Evolutionary conservation across 2,329 filamentous ascomycete genomes (phyloP).

Genomic region (Neoscytalidium dimidiatum): DNA sequence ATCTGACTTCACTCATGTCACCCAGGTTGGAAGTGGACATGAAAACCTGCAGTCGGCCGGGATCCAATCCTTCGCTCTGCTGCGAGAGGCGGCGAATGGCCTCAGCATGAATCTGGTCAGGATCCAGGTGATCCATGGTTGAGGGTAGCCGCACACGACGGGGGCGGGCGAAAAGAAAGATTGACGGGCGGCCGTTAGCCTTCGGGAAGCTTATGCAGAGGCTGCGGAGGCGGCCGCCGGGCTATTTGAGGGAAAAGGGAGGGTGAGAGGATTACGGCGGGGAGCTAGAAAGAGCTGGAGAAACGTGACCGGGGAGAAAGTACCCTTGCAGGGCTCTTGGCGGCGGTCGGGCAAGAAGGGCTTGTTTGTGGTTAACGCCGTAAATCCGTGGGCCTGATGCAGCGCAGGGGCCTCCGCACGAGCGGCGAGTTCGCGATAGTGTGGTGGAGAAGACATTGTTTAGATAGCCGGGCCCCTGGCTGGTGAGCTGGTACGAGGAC

Average conservation of each 20-base stretch:
- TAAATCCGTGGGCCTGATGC: neutral
- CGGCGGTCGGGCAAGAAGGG: neutral
- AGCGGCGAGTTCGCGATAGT: neutral
- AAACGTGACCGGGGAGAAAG: neutral
- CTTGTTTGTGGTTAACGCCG: constrained; percentile 2
- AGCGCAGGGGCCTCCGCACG: constrained; percentile 8
- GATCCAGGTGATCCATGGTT: constrained; percentile 13
- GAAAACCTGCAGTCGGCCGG: neutral
- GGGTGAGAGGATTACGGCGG: neutral
- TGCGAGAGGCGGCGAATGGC: constrained; percentile 10
- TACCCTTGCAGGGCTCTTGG: constrained; percentile 11
- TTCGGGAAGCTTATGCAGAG: neutral
- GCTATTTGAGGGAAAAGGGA: neutral
- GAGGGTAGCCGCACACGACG: neutral
- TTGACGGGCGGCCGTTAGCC: neutral
- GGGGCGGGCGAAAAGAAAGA: neutral
- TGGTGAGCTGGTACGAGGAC: neutral
- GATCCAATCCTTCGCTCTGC: neutral
- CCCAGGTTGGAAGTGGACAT: neutral
- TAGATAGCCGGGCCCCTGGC: constrained; percentile 3
- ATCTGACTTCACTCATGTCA: neutral
- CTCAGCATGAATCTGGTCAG: constrained; percentile 11
- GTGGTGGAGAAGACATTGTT: neutral
- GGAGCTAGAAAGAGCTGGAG: neutral
- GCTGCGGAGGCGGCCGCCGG: neutral